A percentile compares a stretch with the other conserved stretches of the same genome.
Conservation (phyloP, 805 yeast species). For the Naumovozyma castellii region DNA sequence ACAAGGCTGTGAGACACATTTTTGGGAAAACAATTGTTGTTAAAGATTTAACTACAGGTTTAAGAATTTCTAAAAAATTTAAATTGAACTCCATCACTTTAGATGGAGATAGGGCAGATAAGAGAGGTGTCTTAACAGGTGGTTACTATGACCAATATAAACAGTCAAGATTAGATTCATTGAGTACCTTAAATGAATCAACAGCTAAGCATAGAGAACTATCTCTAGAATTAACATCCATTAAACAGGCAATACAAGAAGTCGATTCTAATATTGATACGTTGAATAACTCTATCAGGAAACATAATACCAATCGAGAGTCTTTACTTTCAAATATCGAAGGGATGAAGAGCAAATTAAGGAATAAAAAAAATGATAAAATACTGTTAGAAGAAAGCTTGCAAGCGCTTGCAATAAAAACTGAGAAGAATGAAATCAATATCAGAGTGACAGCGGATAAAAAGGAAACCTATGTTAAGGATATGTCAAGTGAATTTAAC, state of each 20-base stretch:
- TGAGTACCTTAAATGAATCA: constrained; percentile 47
- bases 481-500: constrained; percentile 45
- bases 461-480: constrained; percentile 37
- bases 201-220: constrained; percentile 18
- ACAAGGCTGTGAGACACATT: constrained; percentile 63
- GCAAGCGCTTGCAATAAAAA: constrained; percentile 28
- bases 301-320: constrained; percentile 34
- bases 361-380: constrained; percentile 35
- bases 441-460: constrained; percentile 33
- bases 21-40: constrained; percentile 79
- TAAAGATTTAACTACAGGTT: constrained; percentile 55
- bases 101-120: constrained; percentile 85
- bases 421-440: constrained; percentile 29
- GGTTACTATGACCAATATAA: constrained; percentile 65
- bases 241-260: constrained; percentile 33
- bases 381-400: constrained; percentile 38
- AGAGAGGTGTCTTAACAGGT: constrained; percentile 77
- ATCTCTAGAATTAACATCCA: constrained; percentile 34
- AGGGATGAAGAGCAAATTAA: constrained; percentile 35
- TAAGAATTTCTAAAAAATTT: constrained; percentile 51
- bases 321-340: constrained; percentile 34
- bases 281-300: constrained; percentile 37
- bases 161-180: constrained; percentile 59
- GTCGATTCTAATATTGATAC: constrained; percentile 46
- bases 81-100: constrained; percentile 72